Conservation (phyloP, 192 early-diverging fungal genomes). For the Backusella tarrabulga region DNA sequence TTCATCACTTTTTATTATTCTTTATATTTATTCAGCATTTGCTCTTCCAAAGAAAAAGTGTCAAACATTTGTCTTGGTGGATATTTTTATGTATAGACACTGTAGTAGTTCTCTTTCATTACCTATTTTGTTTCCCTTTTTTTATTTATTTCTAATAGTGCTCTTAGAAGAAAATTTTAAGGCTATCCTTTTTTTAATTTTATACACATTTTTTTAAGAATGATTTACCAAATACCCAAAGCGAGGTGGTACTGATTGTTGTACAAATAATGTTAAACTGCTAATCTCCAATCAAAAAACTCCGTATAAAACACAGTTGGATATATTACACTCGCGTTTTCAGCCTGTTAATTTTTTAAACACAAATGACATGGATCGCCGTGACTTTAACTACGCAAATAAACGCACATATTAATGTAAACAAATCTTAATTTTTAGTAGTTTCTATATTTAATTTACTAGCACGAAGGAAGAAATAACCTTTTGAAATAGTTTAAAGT, state of each 20-base stretch:
- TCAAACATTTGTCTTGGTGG: neutral
- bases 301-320: neutral
- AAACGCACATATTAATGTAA: neutral
- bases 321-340: neutral
- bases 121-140: neutral
- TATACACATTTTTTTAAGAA: conserved; percentile 2
- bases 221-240: neutral
- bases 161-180: neutral
- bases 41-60: neutral
- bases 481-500: neutral
- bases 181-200: neutral
- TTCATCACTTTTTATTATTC: neutral
- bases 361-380: neutral
- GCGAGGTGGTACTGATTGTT: neutral
- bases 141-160: neutral
- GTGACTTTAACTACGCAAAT: neutral
- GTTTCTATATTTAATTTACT: neutral
- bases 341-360: neutral
- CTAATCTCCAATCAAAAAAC: neutral
- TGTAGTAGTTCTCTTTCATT: neutral
- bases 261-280: neutral
- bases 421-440: neutral
- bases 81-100: neutral
- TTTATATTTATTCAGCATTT: neutral
- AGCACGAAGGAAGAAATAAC: neutral